A percentile compares a stretch with the other conserved stretches of the same genome.
Evolutionary conservation across 208 protist genomes (phyloP).

Genomic region (Crithidia fasciculata): DNA sequence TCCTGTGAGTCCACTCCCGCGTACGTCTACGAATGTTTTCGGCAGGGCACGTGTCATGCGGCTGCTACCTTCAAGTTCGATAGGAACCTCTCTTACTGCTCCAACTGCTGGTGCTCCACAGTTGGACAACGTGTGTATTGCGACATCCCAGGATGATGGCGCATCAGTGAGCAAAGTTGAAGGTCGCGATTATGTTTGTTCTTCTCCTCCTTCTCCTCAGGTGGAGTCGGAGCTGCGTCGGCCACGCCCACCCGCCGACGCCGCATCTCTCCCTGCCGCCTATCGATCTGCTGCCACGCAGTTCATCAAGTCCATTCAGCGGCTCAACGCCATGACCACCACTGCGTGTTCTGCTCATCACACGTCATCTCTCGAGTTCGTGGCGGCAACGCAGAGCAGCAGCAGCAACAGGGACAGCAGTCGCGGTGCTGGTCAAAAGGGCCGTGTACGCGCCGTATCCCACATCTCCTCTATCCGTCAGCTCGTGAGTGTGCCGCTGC

Average conservation of each 20-base stretch:
- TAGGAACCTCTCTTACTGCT: too few relatives aligned
- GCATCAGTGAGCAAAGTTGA: too few relatives aligned
- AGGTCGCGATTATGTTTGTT: too few relatives aligned
- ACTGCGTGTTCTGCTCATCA: background rate
- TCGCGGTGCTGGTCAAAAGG: background rate
- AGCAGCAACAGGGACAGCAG: background rate
- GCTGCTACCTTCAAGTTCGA: too few relatives aligned
- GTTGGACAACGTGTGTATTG: too few relatives aligned
- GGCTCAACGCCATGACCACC: constrained; percentile 13
- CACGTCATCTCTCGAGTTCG: background rate
- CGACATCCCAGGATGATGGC: too few relatives aligned
- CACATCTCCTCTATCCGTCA: background rate
- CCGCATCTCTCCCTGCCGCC: background rate
- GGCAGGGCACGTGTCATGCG: too few relatives aligned
- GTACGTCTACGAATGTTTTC: too few relatives aligned
- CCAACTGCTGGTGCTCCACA: too few relatives aligned
- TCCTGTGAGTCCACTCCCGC: too few relatives aligned
- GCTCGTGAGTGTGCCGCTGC: constrained; percentile 18
- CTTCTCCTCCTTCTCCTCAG: too few relatives aligned
- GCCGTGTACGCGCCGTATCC: background rate
- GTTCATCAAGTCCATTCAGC: background rate
- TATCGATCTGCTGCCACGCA: constrained; percentile 14
- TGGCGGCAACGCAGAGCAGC: background rate
- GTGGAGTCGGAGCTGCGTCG: background rate
- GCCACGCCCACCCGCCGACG: background rate